Evolutionary conservation across 2,329 filamentous ascomycete genomes (phyloP).

Genomic region (Westerdykella sp.): DNA sequence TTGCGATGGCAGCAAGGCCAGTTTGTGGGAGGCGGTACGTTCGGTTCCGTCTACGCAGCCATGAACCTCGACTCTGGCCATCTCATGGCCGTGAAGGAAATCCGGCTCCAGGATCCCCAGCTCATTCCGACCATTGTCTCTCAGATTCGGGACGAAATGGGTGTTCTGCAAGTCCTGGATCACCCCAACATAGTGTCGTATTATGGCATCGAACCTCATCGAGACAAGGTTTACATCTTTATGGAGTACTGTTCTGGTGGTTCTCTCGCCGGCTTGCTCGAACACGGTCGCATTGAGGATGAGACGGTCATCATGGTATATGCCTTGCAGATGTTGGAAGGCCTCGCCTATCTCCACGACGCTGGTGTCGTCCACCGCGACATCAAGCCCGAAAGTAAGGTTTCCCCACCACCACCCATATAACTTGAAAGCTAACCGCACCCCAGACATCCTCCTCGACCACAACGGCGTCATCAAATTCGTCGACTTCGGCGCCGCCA

Average conservation of each 20-base stretch:
- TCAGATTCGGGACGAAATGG: slow-evolving; percentile 96
- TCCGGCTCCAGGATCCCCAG: slow-evolving; percentile 91
- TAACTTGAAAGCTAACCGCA: slow-evolving; percentile 16
- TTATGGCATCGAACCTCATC: slow-evolving; percentile 94
- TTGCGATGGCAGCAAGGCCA: slow-evolving; percentile 99
- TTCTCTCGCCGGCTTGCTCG: slow-evolving; percentile 79
- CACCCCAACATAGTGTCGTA: slow-evolving; percentile 98
- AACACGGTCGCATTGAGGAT: slow-evolving; percentile 95
- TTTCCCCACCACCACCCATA: neutral
- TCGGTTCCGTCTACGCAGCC: slow-evolving; percentile 93
- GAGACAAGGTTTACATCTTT: slow-evolving; percentile 99
- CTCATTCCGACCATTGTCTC: slow-evolving; percentile 88
- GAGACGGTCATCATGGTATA: slow-evolving; percentile 98
- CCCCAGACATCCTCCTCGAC: slow-evolving; percentile 80
- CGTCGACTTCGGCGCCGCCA: slow-evolving; percentile 95
- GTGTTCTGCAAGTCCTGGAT: slow-evolving; percentile 87
- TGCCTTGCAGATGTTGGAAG: slow-evolving; percentile 86
- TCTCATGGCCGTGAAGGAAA: slow-evolving; percentile 98
- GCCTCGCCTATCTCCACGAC: slow-evolving; percentile 87
- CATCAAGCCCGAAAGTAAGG: slow-evolving; percentile 92
- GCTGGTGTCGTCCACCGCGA: slow-evolving; percentile 90
- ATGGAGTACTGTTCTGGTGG: slow-evolving; percentile 99
- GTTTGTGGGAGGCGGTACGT: slow-evolving; percentile 93
- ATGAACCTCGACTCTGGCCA: slow-evolving; percentile 96
- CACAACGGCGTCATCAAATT: slow-evolving; percentile 99